phyloP scores from a whole-genome alignment of 176 grass and related monocot species.

The Urochloa ruziziensis region DNA sequence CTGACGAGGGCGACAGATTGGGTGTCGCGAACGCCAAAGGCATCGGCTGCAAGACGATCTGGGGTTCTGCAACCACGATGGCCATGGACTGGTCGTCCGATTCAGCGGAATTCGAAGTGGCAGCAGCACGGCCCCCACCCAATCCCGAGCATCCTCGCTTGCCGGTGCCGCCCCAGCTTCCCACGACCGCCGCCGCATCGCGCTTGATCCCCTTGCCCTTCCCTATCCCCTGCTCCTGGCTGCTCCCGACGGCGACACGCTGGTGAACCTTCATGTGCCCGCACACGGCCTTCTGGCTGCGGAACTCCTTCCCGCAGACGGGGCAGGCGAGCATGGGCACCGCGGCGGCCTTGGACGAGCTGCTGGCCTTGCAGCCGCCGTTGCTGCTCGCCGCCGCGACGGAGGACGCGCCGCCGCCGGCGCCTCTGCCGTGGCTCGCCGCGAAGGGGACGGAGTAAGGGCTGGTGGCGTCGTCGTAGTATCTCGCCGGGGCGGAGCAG shows the following conservation, averaged over 20 bases:
- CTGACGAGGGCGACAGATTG: neutral
- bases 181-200: neutral
- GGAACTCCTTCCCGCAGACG: constrained; percentile 20
- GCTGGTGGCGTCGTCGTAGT: neutral
- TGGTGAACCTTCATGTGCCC: constrained; percentile 42
- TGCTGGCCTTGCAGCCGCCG: neutral
- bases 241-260: neutral
- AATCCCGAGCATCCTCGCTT: neutral
- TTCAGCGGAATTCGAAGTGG: neutral
- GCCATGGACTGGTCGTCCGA: neutral
- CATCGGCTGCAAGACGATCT: neutral
- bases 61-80: neutral
- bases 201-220: neutral
- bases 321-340: neutral
- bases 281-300: neutral
- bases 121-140: neutral
- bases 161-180: neutral
- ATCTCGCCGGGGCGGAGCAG: too few relatives aligned
- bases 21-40: neutral
- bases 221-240: neutral
- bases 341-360: too few relatives aligned
- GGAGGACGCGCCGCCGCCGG: too few relatives aligned
- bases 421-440: neutral
- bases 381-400: neutral
- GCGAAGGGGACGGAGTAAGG: neutral